Evolutionary conservation across 2,329 filamentous ascomycete genomes (phyloP).

Genomic region (Cladosporium velox): DNA sequence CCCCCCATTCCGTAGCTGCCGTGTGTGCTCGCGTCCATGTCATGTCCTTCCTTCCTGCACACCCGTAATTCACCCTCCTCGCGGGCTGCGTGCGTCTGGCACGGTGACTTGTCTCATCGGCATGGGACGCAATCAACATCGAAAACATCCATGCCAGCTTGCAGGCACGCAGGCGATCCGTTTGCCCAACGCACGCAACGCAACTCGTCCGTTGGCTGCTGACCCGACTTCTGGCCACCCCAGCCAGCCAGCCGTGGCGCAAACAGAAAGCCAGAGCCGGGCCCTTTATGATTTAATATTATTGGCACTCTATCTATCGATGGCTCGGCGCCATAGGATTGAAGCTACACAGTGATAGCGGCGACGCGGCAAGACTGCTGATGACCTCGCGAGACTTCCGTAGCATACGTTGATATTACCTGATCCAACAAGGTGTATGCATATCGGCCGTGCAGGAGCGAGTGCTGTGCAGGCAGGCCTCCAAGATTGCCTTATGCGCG

Average conservation of each 20-base stretch:
- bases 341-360: conserved; percentile 10
- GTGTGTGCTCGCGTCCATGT: conserved; percentile 4
- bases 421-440: conserved; percentile 14
- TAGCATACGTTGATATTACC: conserved; percentile 4
- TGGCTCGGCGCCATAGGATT: conserved; percentile 7
- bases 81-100: conserved; percentile 16
- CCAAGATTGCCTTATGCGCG: conserved; percentile 15
- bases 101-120: conserved; percentile 21
- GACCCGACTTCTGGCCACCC: conserved; percentile 9
- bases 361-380: neutral
- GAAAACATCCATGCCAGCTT: conserved; percentile 8
- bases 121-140: conserved; percentile 20
- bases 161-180: conserved; percentile 4
- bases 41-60: neutral
- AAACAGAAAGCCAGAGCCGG: conserved; percentile 8
- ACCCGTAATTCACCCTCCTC: conserved; percentile 2
- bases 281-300: conserved; percentile 7
- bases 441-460: conserved; percentile 17
- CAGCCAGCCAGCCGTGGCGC: neutral
- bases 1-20: conserved; percentile 16
- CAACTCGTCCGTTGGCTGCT: conserved; percentile 13
- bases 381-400: conserved; percentile 1
- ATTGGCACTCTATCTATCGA: conserved; percentile 18
- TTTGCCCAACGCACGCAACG: conserved; percentile 15
- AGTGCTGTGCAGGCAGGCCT: conserved; percentile 2